Evolutionary conservation across 2,329 filamentous ascomycete species (phyloP), one percentile per base, ranked within the genome.

Genomic region (Dothistroma pini): DNA sequence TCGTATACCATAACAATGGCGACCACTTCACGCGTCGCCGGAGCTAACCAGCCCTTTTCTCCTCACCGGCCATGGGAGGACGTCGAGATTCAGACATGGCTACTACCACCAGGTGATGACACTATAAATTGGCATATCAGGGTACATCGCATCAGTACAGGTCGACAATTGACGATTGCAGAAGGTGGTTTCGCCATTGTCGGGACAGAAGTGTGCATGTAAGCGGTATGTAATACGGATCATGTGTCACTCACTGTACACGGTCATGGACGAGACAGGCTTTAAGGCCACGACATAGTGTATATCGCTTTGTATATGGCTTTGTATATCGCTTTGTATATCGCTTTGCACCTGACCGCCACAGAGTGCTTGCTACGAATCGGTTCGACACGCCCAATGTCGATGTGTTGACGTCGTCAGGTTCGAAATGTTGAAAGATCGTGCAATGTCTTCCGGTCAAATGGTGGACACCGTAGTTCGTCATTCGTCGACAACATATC

Each of bases 151-250:
- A 82, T 91, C 66, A 77, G 79, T 19, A 83, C 85, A 1, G 83
- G 71, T 0, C 80, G 88, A 21, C 80, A 84, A 58, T 77, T 93
- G 52, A 82, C 86, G 80, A 90, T 86, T 6, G 89, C 88, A 0
- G 89, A 93, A 74, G 89, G 89, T 1, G 82, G 86, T 0, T 93
- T 91, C 72, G 88, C 89, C 1, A 87, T 92, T 38, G 81, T 78
- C 69, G 72, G 89, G 73, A 78, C 87, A 79, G 35, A 38, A 16
- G 1, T 38, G 35, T 11, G 35, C 35, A 38, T 11, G 11, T 2
- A 38, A 12, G 35, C 35, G 11, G 35, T 12, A 38, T 38, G 8
- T 14, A 38, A 11, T 4, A 16, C 35, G 11, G 16, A 38, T 9
- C 16, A 9, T 12, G 2, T 4, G 11, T 9, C 2, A 38, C 7